Evolutionary conservation across 2,329 filamentous ascomycete species (phyloP).

Genomic region (Domatiomyces globalis): DNA sequence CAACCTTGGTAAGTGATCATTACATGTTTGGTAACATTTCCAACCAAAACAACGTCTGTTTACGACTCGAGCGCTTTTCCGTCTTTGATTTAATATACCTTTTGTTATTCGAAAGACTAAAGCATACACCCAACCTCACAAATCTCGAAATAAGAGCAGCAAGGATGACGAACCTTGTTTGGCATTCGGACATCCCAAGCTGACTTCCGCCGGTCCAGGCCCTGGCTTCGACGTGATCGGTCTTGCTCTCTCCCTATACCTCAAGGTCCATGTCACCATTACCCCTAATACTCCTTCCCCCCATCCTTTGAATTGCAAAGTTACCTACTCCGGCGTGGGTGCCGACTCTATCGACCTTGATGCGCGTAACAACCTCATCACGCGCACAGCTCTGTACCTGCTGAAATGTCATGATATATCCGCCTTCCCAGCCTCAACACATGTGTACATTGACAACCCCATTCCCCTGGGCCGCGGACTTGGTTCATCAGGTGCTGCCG

Average conservation of each 20-base stretch:
- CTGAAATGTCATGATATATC: slow-evolving; percentile 81
- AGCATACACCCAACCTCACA: background rate
- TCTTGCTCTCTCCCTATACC: slow-evolving; percentile 82
- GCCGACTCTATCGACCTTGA: slow-evolving; percentile 62
- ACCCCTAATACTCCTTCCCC: slow-evolving; percentile 15
- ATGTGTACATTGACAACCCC: slow-evolving; percentile 88
- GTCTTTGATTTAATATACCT: background rate
- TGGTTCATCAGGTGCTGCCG: slow-evolving; percentile 89
- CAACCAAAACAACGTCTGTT: too few species aligned
- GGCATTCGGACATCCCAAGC: background rate
- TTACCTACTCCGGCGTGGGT: slow-evolving; percentile 79
- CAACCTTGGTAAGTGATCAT: slow-evolving; percentile 55
- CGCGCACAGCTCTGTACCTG: slow-evolving; percentile 84
- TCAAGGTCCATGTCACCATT: slow-evolving; percentile 74
- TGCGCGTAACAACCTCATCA: slow-evolving; percentile 82
- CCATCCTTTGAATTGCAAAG: slow-evolving; percentile 53
- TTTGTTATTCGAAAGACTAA: background rate
- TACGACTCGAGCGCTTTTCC: background rate
- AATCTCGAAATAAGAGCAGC: background rate
- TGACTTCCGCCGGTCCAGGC: slow-evolving; percentile 22
- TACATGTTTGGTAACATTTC: background rate
- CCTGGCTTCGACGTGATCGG: slow-evolving; percentile 95
- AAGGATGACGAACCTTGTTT: background rate
- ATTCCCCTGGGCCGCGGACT: slow-evolving; percentile 86
- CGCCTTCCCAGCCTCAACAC: slow-evolving; percentile 69